These are phyloP conservation scores for Rhizomucor pusillus DNA, from an alignment of 371 early-diverging fungal genomes.

Conservation along the genomic window DNA sequence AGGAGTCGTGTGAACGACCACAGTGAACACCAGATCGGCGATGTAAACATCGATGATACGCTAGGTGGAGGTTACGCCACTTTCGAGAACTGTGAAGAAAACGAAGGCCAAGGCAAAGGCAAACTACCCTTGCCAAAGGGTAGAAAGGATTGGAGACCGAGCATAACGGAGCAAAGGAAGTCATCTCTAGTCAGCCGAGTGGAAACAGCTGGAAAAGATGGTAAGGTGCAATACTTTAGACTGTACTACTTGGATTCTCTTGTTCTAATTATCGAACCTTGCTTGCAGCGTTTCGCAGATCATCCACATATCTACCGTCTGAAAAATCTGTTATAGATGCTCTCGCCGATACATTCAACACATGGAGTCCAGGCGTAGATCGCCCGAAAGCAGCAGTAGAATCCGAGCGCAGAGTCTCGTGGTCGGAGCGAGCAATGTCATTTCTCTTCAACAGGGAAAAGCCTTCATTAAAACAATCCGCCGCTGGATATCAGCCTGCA, in stretches of 20 bases:
- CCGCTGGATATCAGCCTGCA: not conserved
- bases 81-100: not conserved
- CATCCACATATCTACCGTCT: not conserved
- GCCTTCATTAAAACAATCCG: not conserved
- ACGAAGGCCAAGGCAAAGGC: not conserved
- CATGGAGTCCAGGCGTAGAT: constrained; percentile 7
- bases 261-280: not conserved
- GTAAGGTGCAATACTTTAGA: no score
- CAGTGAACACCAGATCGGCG: not conserved
- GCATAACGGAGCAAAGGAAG: constrained; percentile 1
- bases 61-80: no score
- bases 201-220: constrained; percentile 6
- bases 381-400: not conserved
- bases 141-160: not conserved
- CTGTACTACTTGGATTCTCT: no score
- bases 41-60: no score
- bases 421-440: constrained; percentile 9
- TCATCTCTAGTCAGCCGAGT: not conserved
- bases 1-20: not conserved
- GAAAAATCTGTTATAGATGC: constrained; percentile 6
- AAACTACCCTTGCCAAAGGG: no score
- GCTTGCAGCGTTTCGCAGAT: constrained; percentile 9
- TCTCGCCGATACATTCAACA: constrained; percentile 11
- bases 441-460: constrained; percentile 2
- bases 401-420: not conserved